A percentile compares a stretch with the other conserved stretches of the same genome.
These are phyloP conservation scores for Penicillium frequentans DNA, from an alignment of 2,329 filamentous ascomycete genomes.

Conservation along the genomic window DNA sequence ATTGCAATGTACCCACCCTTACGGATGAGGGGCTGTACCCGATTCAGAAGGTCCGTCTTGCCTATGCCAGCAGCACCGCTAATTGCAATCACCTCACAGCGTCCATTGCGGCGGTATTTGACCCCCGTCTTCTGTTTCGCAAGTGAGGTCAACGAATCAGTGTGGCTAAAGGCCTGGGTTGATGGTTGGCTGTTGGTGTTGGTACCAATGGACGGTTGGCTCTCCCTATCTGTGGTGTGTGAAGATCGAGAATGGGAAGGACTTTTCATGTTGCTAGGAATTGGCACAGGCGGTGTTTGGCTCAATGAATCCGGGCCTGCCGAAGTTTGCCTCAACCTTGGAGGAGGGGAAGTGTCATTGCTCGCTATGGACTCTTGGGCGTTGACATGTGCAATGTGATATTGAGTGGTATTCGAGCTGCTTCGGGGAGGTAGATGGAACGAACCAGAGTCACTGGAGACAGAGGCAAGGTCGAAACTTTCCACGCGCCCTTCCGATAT, in stretches of 20 bases:
- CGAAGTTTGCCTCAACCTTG: conserved; percentile 24
- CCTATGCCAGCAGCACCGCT: conserved; percentile 59
- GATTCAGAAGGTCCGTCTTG: conserved; percentile 61
- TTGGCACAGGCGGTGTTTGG: conserved; percentile 3
- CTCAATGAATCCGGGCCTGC: conserved; percentile 9
- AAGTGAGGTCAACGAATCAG: conserved; percentile 32
- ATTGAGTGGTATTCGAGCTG: conserved; percentile 36
- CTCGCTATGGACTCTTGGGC: conserved; percentile 38
- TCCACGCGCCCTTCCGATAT: conserved; percentile 53
- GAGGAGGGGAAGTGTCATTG: conserved; percentile 35
- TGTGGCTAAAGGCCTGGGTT: conserved; percentile 29
- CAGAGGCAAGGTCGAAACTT: conserved; percentile 50
- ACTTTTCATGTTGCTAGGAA: conserved; percentile 34
- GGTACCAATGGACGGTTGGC: conserved; percentile 31
- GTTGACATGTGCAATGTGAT: conserved; percentile 29
- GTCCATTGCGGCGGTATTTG: conserved; percentile 53
- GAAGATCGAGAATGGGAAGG: conserved; percentile 39
- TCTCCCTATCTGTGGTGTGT: conserved; percentile 40
- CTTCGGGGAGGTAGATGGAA: conserved; percentile 39
- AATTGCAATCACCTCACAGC: conserved; percentile 61
- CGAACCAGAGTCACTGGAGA: conserved; percentile 56
- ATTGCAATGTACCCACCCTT: conserved; percentile 61
- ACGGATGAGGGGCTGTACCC: conserved; percentile 57
- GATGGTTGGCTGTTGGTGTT: conserved; percentile 35
- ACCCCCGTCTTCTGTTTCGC: conserved; percentile 45